phyloP scores from a whole-genome alignment of 2,329 filamentous ascomycete genomes.

The Cladosporium austrohemisphaericum region DNA sequence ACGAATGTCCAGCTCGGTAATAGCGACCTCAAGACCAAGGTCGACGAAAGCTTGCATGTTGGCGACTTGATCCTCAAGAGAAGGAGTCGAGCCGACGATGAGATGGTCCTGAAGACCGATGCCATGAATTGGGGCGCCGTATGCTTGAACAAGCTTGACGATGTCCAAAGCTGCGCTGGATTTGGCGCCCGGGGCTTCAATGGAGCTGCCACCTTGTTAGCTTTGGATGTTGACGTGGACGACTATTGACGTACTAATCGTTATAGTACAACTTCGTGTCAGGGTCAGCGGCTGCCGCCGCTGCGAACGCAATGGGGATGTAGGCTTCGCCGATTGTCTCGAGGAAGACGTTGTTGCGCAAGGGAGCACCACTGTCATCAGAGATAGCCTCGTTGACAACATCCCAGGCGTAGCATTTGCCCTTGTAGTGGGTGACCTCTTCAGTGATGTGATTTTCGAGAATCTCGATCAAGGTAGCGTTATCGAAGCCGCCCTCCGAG shows the following conservation, averaged over 20 bases:
- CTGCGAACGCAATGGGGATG: constrained; percentile 56
- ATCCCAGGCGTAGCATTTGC: constrained; percentile 61
- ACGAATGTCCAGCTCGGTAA: constrained; percentile 61
- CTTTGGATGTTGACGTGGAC: constrained; percentile 60
- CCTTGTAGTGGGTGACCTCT: constrained; percentile 56
- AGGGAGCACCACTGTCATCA: constrained; percentile 50
- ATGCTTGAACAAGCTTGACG: constrained; percentile 35
- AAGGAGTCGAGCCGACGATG: constrained; percentile 52
- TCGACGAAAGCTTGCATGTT: constrained; percentile 51
- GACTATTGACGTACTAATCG: constrained; percentile 62
- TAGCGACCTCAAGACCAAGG: constrained; percentile 55
- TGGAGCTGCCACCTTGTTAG: constrained; percentile 36
- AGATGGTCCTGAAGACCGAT: constrained; percentile 62
- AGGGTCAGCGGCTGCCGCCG: constrained; percentile 53
- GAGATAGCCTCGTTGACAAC: constrained; percentile 62
- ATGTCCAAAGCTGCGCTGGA: constrained; percentile 34
- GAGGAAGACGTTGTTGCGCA: constrained; percentile 53
- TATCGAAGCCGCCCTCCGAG: constrained; percentile 49
- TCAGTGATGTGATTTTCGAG: constrained; percentile 60
- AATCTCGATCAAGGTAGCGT: constrained; percentile 53
- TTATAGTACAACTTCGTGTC: constrained; percentile 60
- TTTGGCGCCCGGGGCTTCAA: constrained; percentile 54
- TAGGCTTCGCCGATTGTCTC: constrained; percentile 54
- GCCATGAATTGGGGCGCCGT: constrained; percentile 53
- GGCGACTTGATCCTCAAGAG: constrained; percentile 42